Percentiles rank a stretch among this genome's conserved stretches.
These are phyloP conservation scores for Akanthomyces uredinophilus DNA, from an alignment of 2,329 filamentous ascomycete species.

Conservation along the genomic window DNA sequence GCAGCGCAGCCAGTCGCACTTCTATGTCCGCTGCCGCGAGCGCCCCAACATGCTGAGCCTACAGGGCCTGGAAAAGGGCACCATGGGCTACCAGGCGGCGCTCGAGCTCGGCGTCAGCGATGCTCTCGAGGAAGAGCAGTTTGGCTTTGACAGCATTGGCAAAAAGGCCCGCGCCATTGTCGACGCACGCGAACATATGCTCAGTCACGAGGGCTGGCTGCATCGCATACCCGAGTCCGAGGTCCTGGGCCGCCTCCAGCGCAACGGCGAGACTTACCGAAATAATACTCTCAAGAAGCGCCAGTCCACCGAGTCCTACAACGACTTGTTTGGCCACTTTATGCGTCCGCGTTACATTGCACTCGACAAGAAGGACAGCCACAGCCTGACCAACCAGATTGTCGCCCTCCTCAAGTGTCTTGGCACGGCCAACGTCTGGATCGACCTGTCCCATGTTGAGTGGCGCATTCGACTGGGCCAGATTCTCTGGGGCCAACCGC, in stretches of 20 bases:
- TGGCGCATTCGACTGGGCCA: slow-evolving; percentile 71
- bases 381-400: slow-evolving; percentile 65
- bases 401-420: slow-evolving; percentile 62
- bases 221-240: slow-evolving; percentile 52
- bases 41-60: slow-evolving; percentile 68
- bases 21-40: slow-evolving; percentile 55
- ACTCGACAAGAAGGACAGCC: slow-evolving; percentile 53
- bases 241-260: slow-evolving; percentile 54
- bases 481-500: slow-evolving; percentile 58
- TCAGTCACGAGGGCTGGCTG: slow-evolving; percentile 48
- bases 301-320: slow-evolving; percentile 54
- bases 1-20: slow-evolving; percentile 48
- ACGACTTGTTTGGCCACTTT: slow-evolving; percentile 56
- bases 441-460: slow-evolving; percentile 69
- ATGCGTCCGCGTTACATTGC: slow-evolving; percentile 52
- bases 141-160: slow-evolving; percentile 52
- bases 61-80: slow-evolving; percentile 66
- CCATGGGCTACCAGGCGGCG: slow-evolving; percentile 63
- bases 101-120: slow-evolving; percentile 62
- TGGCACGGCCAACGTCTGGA: slow-evolving; percentile 62
- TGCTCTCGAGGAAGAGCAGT: slow-evolving; percentile 57
- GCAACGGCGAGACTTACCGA: slow-evolving; percentile 51
- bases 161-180: slow-evolving; percentile 49
- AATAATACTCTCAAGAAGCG: slow-evolving; percentile 46
- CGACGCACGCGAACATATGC: slow-evolving; percentile 53